These are phyloP conservation scores for Podospora sp. DNA, from an alignment of 495 filamentous ascomycete species.

Conservation along the genomic window DNA sequence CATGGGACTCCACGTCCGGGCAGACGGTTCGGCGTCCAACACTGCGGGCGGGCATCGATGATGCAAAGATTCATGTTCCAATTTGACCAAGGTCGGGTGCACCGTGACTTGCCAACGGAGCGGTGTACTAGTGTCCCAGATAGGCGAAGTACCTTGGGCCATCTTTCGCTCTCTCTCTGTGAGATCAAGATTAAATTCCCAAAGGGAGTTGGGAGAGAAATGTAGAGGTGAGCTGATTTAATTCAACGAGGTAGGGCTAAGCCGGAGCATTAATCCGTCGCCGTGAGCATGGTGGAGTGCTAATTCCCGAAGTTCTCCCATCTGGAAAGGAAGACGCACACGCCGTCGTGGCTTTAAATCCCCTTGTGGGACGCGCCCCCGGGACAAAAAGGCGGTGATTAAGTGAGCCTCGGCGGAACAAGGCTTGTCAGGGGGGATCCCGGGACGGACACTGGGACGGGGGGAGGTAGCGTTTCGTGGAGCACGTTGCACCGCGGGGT, in stretches of 20 bases:
- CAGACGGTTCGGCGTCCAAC: too few species aligned
- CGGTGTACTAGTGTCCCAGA: too few species aligned
- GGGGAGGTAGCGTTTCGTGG: background rate
- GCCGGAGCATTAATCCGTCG: background rate
- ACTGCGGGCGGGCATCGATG: too few species aligned
- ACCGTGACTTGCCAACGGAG: too few species aligned
- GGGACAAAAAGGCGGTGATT: background rate
- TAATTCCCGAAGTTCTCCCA: constrained; percentile 1
- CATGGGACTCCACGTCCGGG: too few species aligned
- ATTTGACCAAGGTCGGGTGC: too few species aligned
- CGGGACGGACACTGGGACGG: background rate
- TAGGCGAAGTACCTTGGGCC: too few species aligned
- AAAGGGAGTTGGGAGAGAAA: background rate
- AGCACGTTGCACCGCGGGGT: background rate
- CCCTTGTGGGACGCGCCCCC: background rate
- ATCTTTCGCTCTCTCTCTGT: too few species aligned
- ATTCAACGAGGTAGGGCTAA: background rate
- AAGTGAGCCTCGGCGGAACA: background rate
- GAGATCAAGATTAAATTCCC: background rate
- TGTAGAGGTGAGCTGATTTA: background rate
- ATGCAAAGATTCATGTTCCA: too few species aligned
- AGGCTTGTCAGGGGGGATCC: constrained; percentile 1
- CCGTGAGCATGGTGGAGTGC: background rate
- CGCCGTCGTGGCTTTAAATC: background rate
- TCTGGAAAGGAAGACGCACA: constrained; percentile 6